Percentiles rank a stretch among this genome's conserved stretches.
phyloP scores from a whole-genome alignment of 495 filamentous ascomycete species.

The Talaromyces stipitatus region DNA sequence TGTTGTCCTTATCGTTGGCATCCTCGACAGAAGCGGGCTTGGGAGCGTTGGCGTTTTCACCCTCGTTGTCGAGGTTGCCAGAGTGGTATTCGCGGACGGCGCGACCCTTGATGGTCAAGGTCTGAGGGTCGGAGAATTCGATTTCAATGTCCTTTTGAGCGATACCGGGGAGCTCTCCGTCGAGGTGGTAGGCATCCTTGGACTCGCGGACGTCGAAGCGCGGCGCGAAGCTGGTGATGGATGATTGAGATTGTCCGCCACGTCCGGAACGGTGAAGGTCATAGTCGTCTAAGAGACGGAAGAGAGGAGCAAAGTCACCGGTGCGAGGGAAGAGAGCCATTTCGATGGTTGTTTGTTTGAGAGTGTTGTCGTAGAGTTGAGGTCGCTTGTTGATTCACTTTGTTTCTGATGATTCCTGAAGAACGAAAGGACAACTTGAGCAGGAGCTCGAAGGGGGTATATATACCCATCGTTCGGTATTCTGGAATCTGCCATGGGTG shows the following conservation, averaged over 20 bases:
- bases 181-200: slow-evolving; percentile 65
- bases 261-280: slow-evolving; percentile 30
- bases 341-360: slow-evolving; percentile 7
- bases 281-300: slow-evolving; percentile 41
- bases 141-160: slow-evolving; percentile 72
- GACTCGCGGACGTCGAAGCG: slow-evolving; percentile 79
- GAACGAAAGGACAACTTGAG: slow-evolving; percentile 3
- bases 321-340: slow-evolving; percentile 35
- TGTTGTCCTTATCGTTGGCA: slow-evolving; percentile 16
- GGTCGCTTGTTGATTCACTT: slow-evolving; percentile 1
- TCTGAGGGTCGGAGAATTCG: slow-evolving; percentile 78
- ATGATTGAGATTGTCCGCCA: slow-evolving; percentile 9
- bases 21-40: slow-evolving; percentile 14
- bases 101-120: slow-evolving; percentile 66
- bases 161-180: slow-evolving; percentile 84
- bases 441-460: neutral
- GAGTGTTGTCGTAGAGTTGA: slow-evolving; percentile 5
- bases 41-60: slow-evolving; percentile 24
- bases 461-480: slow-evolving; percentile 5
- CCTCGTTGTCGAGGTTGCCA: slow-evolving; percentile 46
- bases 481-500: slow-evolving; percentile 3
- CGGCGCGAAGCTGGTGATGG: slow-evolving; percentile 51
- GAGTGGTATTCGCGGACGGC: slow-evolving; percentile 37
- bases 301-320: slow-evolving; percentile 34
- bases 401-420: slow-evolving; percentile 6